Evolutionary conservation across 78 protist genomes (phyloP).

Genomic region (Dictyostelium firmibasis): DNA sequence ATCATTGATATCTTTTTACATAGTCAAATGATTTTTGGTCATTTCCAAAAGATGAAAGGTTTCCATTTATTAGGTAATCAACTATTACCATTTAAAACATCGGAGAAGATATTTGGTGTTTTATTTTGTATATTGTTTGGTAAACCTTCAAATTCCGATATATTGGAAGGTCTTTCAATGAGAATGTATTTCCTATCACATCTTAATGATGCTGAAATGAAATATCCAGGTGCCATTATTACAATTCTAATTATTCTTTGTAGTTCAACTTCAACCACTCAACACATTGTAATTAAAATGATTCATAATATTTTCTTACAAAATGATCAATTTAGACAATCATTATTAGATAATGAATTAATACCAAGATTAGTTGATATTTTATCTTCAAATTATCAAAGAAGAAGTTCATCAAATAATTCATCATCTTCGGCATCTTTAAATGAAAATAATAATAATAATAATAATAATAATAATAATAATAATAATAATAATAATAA

Average conservation of each 20-base stretch:
- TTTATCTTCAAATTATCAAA: slow-evolving; percentile 27
- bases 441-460: too few relatives aligned
- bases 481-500: too few relatives aligned
- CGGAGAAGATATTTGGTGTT: slow-evolving; percentile 71
- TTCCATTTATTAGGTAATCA: slow-evolving; percentile 70
- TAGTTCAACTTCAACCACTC: neutral
- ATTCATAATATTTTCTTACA: slow-evolving; percentile 62
- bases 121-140: slow-evolving; percentile 77
- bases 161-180: slow-evolving; percentile 17
- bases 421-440: neutral
- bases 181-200: slow-evolving; percentile 20
- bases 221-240: slow-evolving; percentile 28
- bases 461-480: too few relatives aligned
- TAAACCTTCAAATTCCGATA: slow-evolving; percentile 8
- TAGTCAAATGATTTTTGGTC: slow-evolving; percentile 9
- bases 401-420: neutral
- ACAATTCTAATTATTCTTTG: slow-evolving; percentile 32
- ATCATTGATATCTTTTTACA: slow-evolving; percentile 47
- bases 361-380: slow-evolving; percentile 54
- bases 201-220: slow-evolving; percentile 1
- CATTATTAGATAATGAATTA: slow-evolving; percentile 37
- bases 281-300: slow-evolving; percentile 62
- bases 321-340: slow-evolving; percentile 34
- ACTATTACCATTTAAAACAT: neutral
- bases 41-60: slow-evolving; percentile 74